Evolutionary conservation across 2,329 filamentous ascomycete genomes (phyloP), one percentile per base, ranked within the genome.

Genomic region (Fusarium tjaetaba): DNA sequence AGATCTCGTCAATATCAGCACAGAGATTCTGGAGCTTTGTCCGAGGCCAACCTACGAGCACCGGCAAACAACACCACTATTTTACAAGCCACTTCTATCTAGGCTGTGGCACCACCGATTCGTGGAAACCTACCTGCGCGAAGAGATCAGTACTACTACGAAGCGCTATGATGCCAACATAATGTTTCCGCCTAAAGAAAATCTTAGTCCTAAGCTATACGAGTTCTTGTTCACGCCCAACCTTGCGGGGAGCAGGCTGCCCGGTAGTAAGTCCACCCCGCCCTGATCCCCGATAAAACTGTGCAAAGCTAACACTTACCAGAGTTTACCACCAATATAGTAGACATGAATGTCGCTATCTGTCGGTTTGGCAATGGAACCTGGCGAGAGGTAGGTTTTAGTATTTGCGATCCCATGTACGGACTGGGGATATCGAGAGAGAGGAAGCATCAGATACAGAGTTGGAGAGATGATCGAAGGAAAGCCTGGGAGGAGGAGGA

Each of bases 381-480:
- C n/a, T 15, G 1, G 2, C 9, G 7, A 38, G 32, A 14, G 2
- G 0, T 4, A 8, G 2, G 20, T 5, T 16, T 10, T 16, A 16
- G 1, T 6, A 26, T 5, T 9, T 3, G n/a, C 18, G 49, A 38
- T 22, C 13, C 13, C 14, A 22, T 15, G 13, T 5, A 16, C 4
- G 4, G 24, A 4, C 30, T 15, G 18, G 0, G 2, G 14, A 38
- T n/a, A 10, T 28, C 5, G 7, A 13, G 8, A 0, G 2, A 3
- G 2, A 36, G 49, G n/a, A 36, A 5, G 9, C 11, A 8, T 1
- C 4, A 52, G 49, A 52, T 52, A 8, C 30, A 26, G 15, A 36
- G 18, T 13, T 53, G 51, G 51, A 53, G 51, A 16, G 20, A 22
- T 1, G 15, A 11, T 10, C 51, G 51, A 28, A 53, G 5, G 7